Evolutionary conservation across 1,139 yeast species (phyloP).

Genomic region (Pichia sp.): DNA sequence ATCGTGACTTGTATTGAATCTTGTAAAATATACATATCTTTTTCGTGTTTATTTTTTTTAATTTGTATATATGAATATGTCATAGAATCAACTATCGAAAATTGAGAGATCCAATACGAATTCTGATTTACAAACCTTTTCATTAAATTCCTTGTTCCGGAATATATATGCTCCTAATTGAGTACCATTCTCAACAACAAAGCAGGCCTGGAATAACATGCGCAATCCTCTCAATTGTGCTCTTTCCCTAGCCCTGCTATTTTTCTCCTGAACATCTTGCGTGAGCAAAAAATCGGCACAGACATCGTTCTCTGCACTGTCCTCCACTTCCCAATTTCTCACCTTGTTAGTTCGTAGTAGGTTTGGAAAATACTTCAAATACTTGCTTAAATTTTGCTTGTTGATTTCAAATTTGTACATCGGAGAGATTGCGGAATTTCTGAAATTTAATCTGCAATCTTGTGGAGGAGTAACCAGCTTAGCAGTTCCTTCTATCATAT

Average conservation of each 20-base stretch:
- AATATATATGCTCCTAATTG: conserved; percentile 35
- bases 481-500: background rate
- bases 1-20: background rate
- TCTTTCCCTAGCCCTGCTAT: conserved; percentile 31
- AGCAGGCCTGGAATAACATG: conserved; percentile 36
- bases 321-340: conserved; percentile 31
- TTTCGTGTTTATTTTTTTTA: background rate
- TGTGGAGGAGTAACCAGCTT: conserved; percentile 15
- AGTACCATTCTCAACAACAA: conserved; percentile 33
- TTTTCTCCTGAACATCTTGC: conserved; percentile 42
- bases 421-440: conserved; percentile 22
- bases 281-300: conserved; percentile 57
- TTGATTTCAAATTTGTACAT: conserved; percentile 27
- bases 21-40: background rate
- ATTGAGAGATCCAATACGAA: conserved; percentile 25
- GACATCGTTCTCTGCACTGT: conserved; percentile 32
- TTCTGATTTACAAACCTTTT: conserved; percentile 23
- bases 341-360: conserved; percentile 17
- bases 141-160: conserved; percentile 31
- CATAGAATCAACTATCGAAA: conserved; percentile 1
- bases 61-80: background rate
- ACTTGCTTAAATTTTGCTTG: conserved; percentile 17
- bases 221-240: conserved; percentile 35
- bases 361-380: conserved; percentile 15
- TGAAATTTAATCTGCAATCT: conserved; percentile 18